A percentile compares a stretch with the other conserved stretches of the same genome.
These are phyloP conservation scores for Hypomontagnella monticulosa DNA, from an alignment of 495 filamentous ascomycete genomes.

Conservation along the genomic window DNA sequence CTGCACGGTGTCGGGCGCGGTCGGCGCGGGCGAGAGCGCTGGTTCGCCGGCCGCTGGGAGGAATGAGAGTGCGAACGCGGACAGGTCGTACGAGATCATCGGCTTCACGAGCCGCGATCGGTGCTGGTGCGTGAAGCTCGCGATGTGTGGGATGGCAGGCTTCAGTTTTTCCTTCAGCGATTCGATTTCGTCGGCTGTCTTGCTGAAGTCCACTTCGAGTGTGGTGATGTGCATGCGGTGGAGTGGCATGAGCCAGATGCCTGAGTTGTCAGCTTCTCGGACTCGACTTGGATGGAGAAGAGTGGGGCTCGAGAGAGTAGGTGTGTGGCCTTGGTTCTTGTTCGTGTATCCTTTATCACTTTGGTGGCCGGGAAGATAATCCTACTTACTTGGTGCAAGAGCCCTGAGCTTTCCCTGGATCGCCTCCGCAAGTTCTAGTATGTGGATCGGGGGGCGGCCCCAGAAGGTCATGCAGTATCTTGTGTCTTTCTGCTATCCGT, in stretches of 20 bases:
- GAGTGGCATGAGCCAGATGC: slow-evolving; percentile 84
- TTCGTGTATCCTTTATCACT: neutral
- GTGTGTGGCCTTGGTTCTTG: neutral
- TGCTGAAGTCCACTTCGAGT: slow-evolving; percentile 80
- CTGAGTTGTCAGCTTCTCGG: slow-evolving; percentile 51
- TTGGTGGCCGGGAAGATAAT: neutral
- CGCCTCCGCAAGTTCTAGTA: slow-evolving; percentile 70
- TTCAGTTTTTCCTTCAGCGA: slow-evolving; percentile 64
- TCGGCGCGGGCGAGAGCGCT: slow-evolving; percentile 50
- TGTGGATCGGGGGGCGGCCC: slow-evolving; percentile 79
- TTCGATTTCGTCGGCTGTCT: slow-evolving; percentile 68
- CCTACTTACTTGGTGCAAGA: slow-evolving; percentile 70
- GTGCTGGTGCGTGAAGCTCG: slow-evolving; percentile 68
- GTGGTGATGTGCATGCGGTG: slow-evolving; percentile 84
- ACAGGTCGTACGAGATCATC: slow-evolving; percentile 81
- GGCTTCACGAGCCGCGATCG: slow-evolving; percentile 82
- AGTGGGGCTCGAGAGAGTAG: neutral
- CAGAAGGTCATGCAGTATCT: slow-evolving; percentile 87
- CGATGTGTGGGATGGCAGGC: slow-evolving; percentile 60
- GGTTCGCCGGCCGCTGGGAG: slow-evolving; percentile 74
- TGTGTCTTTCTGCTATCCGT: slow-evolving; percentile 61
- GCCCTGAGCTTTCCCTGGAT: slow-evolving; percentile 71
- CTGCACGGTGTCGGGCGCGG: slow-evolving; percentile 36
- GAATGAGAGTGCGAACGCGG: slow-evolving; percentile 86
- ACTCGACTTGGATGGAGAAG: neutral